These are phyloP conservation scores for Lagenaria siceraria DNA, from an alignment of 306 rosid species.

Conservation along the genomic window DNA sequence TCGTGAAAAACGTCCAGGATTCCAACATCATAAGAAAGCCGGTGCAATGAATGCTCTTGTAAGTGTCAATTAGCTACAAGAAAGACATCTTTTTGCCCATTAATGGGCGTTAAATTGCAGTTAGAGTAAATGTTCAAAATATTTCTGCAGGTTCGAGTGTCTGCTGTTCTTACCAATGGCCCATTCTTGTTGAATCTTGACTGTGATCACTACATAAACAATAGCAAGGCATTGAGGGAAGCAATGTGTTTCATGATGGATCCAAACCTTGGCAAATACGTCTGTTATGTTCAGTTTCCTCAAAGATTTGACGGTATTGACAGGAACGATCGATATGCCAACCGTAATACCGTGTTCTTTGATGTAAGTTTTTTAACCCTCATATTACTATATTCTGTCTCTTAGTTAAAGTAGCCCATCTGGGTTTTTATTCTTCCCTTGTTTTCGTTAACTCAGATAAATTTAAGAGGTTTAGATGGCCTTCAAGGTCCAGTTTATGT, in stretches of 20 bases:
- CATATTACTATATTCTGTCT: not conserved
- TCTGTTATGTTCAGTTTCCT: constrained; percentile 93
- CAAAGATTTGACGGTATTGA: constrained; percentile 98
- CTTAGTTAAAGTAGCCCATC: not conserved
- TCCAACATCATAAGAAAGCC: constrained; percentile 98
- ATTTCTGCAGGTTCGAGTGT: constrained; percentile 73
- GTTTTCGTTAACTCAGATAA: constrained; percentile 45
- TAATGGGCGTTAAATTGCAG: not conserved
- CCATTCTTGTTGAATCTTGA: constrained; percentile 96
- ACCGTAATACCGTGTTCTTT: constrained; percentile 90
- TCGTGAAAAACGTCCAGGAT: constrained; percentile 99
- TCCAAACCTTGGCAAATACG: constrained; percentile 86
- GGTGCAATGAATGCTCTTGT: constrained; percentile 99
- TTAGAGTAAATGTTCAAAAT: not conserved
- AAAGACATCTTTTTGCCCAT: not conserved
- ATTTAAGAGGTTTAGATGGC: constrained; percentile 95
- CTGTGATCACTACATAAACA: constrained; percentile 97
- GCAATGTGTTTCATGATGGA: constrained; percentile 99
- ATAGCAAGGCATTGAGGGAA: constrained; percentile 94
- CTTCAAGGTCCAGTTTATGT: constrained; percentile 98
- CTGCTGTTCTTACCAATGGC: constrained; percentile 96
- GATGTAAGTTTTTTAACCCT: constrained; percentile 43
- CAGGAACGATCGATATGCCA: constrained; percentile 87
- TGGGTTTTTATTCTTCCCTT: not conserved
- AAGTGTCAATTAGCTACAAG: constrained; percentile 18